Evolutionary conservation across 306 rosid species (phyloP).

Genomic region (Quercus agrifolia): DNA sequence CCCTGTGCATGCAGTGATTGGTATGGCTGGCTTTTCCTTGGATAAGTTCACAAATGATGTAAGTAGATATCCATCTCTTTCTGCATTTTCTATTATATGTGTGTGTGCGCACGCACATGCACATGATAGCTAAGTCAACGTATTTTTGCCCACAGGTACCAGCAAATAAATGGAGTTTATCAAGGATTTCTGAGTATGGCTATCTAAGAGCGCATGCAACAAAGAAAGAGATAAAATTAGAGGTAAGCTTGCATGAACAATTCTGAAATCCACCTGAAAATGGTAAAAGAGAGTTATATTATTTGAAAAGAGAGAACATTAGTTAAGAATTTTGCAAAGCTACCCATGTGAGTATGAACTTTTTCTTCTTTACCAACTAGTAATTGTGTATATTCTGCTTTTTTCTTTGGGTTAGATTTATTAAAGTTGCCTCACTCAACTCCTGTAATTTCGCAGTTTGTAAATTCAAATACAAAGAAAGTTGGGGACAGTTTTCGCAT

Average conservation of each 20-base stretch:
- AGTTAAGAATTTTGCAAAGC: no score
- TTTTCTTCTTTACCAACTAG: no score
- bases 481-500: conserved; percentile 62
- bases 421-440: background rate
- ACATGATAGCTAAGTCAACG: background rate
- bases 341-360: no score
- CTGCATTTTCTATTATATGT: background rate
- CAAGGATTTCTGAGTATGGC: conserved; percentile 57
- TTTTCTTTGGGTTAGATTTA: no score
- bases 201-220: conserved; percentile 68
- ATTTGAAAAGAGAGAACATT: no score
- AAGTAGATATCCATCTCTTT: conserved; percentile 18
- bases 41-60: conserved; percentile 50
- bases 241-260: conserved; percentile 42
- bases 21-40: conserved; percentile 82
- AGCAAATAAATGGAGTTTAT: conserved; percentile 62
- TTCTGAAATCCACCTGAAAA: background rate
- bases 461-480: conserved; percentile 40
- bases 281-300: no score
- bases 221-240: conserved; percentile 43
- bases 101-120: background rate
- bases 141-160: conserved; percentile 4
- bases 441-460: conserved; percentile 45
- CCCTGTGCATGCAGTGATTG: conserved; percentile 77
- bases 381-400: no score